A percentile compares a stretch with the other conserved stretches of the same genome.
Conservation (phyloP, 1,284 basidiomycete genomes). For the Cryptococcus sp. region DNA sequence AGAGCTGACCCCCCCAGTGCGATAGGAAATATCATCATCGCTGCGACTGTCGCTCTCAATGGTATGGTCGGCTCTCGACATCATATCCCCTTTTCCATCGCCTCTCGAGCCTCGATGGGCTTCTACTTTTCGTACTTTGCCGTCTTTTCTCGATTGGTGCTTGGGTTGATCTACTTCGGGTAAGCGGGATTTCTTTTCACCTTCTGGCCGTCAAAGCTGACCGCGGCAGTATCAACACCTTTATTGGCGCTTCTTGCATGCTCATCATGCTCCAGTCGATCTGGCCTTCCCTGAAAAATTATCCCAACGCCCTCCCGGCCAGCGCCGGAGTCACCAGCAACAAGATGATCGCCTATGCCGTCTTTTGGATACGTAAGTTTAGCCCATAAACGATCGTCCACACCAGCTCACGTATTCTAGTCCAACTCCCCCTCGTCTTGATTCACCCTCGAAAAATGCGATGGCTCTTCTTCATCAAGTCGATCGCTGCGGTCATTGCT, state of each 20-base stretch:
- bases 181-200: constrained; percentile 9
- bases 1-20: constrained; percentile 17
- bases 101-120: constrained; percentile 69
- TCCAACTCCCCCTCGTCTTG: constrained; percentile 59
- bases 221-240: constrained; percentile 56
- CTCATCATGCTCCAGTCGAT: constrained; percentile 65
- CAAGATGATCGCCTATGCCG: constrained; percentile 60
- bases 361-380: constrained; percentile 60
- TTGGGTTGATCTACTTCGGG: constrained; percentile 68
- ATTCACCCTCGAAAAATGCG: constrained; percentile 68
- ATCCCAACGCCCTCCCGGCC: constrained; percentile 59
- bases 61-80: constrained; percentile 67
- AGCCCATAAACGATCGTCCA: constrained; percentile 4
- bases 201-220: background rate
- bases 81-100: constrained; percentile 63
- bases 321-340: constrained; percentile 59
- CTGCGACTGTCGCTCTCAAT: constrained; percentile 47
- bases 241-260: constrained; percentile 28
- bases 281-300: constrained; percentile 61
- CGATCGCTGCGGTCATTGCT: constrained; percentile 57
- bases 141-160: constrained; percentile 64
- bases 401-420: background rate
- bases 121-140: constrained; percentile 56
- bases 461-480: constrained; percentile 66
- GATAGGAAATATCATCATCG: constrained; percentile 39